Base-by-base conservation (phyloP, 805 yeast species). In the Monosporozyma yasuniensis region DNA sequence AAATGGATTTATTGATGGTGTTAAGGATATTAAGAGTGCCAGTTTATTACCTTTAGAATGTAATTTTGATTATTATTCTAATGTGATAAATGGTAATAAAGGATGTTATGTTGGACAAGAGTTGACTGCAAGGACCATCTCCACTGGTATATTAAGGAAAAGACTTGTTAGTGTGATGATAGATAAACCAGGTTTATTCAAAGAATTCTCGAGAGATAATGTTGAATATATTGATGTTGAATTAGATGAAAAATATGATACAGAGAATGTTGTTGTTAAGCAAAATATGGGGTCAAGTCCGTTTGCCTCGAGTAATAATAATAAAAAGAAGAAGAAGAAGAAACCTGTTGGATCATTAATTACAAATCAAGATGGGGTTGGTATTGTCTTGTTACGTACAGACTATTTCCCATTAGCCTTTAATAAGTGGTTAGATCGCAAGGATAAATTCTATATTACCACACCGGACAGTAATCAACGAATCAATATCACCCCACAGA, bases 41-140 rank as follows among this genome's bases (percentile, higher is more conserved):
- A 74, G 76, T 61, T 58, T 80, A 56, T 68, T 93, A 3, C 99
- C 99, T 1, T 76, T 93, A 57, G 98, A 93, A 57, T 73, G 79
- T 52, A 87, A 87, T 63, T 69, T 90, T 56, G 99, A 93, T 66
- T 60, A 55, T 44, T 80, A 76, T 58, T 78, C 80, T 68, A 83
- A 86, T 55, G 95, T 70, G n/a, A 66, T 93, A 12, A 87, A 91
- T 48, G 79, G 83, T 47, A 83, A 88, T 55, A 93, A 93, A 65
- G 99, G 99, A 1, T 93, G 99, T 64, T 93, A 93, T 59, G 83
- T 88, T 14, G 99, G 99, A 1, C 99, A 93, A 67, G 99, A 93
- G 64, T 72, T 93, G 47, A 90, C 97, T 0, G 88, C 90, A 16
- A 76, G 99, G 58, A 84, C 97, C 0, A 83, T 76, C 60, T 87